Base-by-base conservation (phyloP, 768 basidiomycete genomes). In the Rhodosporidiobolus odoratus region DNA sequence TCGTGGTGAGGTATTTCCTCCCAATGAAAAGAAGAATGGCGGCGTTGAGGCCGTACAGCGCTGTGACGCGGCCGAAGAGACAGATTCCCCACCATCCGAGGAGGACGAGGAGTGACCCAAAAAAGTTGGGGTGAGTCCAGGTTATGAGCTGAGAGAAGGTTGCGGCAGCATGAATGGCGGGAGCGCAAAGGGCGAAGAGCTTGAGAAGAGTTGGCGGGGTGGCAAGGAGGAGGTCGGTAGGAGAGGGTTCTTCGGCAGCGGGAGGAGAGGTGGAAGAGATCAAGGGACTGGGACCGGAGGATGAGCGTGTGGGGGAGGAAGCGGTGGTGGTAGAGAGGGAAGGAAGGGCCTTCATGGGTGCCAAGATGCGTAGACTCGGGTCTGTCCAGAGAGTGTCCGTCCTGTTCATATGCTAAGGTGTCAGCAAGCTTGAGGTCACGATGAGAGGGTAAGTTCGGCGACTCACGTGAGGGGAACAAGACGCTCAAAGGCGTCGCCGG, bases 181-280 rank as follows among this genome's bases (percentile, higher is more conserved):
- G 78, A 1, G 74, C 71, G n/a, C 68, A 45, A 34, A 77, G 72
- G 52, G 75, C 71, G 47, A 79, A 70, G 23, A 79, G 74, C 35
- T 75, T 75, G 32, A 77, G 62, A 37, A 79, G 65, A n/a, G 75
- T 68, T 0, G 78, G 72, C 12, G 78, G 78, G 9, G 77, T 75
- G 17, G 76, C 66, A 27, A 77, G 69, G 34, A 78, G 65, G 12
- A 76, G 58, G 61, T 77, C 76, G 45, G 77, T 72, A 30, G 75
- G 77, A 10, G 71, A 67, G 0, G 70, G 69, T 25, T 75, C 74
- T 4, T 68, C 69, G 50, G 41, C 16, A 12, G 66, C 58, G 10
- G 65, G 65, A 0, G 73, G 69, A 0, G 66, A 65, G 40, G 73
- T 71, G n/a, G 73, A 67, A 16, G 69, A 71, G 9, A 74, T 37